Percentiles rank a stretch among this genome's conserved stretches.
Conservation (phyloP, 495 filamentous ascomycete species). For the Rostrohypoxylon terebratum region DNA sequence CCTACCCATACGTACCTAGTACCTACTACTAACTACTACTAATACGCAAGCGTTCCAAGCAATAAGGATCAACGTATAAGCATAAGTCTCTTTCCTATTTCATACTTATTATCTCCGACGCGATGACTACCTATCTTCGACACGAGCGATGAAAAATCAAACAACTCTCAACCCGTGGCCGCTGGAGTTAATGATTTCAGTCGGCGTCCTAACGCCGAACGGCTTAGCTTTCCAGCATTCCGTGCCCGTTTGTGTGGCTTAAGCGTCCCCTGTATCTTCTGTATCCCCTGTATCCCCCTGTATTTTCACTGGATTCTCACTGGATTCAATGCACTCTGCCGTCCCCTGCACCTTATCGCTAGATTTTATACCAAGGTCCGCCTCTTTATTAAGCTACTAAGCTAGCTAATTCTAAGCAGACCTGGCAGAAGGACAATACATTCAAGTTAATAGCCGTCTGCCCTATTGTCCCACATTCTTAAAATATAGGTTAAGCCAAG, state of each 20-base stretch:
- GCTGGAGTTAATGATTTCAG: constrained; percentile 11
- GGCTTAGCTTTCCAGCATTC: constrained; percentile 13
- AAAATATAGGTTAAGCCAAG: constrained; percentile 15
- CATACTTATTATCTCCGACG: constrained; percentile 9
- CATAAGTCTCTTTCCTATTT: not conserved
- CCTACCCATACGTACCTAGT: constrained; percentile 3
- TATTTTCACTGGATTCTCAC: constrained; percentile 9
- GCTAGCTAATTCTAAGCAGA: not conserved
- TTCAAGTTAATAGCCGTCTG: constrained; percentile 25
- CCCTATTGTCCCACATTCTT: constrained; percentile 41
- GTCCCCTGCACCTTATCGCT: constrained; percentile 36
- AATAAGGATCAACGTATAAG: not conserved
- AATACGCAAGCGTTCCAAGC: not conserved
- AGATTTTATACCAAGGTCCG: constrained; percentile 25
- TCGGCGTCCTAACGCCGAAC: constrained; percentile 15
- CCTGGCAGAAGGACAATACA: constrained; percentile 1
- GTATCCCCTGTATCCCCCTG: not conserved
- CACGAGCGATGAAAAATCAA: not conserved
- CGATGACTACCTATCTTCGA: not conserved
- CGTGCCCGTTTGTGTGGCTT: constrained; percentile 16
- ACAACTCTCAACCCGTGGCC: not conserved
- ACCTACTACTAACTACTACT: too few species aligned
- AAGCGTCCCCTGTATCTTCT: constrained; percentile 2
- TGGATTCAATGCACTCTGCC: constrained; percentile 15
- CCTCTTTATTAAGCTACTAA: not conserved